Evolutionary conservation across 1,284 basidiomycete species (phyloP), one percentile per base, ranked within the genome.

Genomic region (Caloboletus firmus): DNA sequence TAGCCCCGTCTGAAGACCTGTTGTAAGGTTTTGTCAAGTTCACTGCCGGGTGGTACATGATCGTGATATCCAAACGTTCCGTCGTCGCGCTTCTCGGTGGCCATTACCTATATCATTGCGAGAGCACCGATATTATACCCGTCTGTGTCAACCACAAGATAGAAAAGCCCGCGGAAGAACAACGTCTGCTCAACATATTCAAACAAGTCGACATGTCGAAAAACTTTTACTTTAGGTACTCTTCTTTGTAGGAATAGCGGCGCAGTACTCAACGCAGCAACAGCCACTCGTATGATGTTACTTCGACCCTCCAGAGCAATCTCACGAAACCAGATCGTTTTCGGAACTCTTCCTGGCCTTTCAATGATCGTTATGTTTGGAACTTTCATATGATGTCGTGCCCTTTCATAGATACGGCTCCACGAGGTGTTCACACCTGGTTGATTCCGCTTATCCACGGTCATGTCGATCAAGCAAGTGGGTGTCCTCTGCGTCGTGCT

Each of bases 171-270:
- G 77, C 88, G 0, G 92, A 95, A 65, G 94, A 96, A 66, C 86
- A 89, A 59, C 83, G 89, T 55, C 79, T 95, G 36, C 85, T 97
- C 72, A 89, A 87, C 57, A 85, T 91, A n/a, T 99, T 99, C 77
- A 95, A 94, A 68, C 93, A 96, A 70, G 95, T 99, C 4, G 97
- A 99, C 64, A 84, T 99, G 77, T 91, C 91, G 45, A 98, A 99
- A 76, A 98, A 99, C 74, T 99, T 99, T 71, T 99, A 99, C 76
- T 99, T 99, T 72, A 95, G 93, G 92, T 96, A 62, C 49, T 69
- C 11, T 48, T 39, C 20, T 49, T 34, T 30, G 15, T 22, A 10
- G 13, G 3, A 56, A 36, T 44, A 7, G 20, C 7, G 26, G 26
- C 13, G 4, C 26, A 18, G 26, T 32, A 20, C 60, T 58, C 37